These are phyloP conservation scores for Paxillus ammoniavirescens DNA, from an alignment of 768 basidiomycete genomes.

Conservation along the genomic window DNA sequence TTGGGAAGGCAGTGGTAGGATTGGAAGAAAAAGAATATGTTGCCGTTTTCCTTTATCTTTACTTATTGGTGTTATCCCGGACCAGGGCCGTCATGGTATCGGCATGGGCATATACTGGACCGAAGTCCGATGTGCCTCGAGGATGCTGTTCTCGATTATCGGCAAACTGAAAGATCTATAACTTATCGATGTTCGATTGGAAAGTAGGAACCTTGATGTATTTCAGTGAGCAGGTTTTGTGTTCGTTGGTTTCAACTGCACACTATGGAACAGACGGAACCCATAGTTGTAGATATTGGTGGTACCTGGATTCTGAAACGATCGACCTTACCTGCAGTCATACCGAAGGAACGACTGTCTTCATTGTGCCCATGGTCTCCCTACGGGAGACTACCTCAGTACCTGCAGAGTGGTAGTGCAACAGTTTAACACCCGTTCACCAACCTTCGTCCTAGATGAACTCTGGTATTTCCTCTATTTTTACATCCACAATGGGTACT, in stretches of 20 bases:
- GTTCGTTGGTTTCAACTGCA: too few species aligned
- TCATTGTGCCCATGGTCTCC: too few species aligned
- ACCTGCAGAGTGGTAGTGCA: background rate
- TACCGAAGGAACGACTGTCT: too few species aligned
- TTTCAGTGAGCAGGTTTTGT: too few species aligned
- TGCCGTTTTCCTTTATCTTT: background rate
- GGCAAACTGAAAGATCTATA: background rate
- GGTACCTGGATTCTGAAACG: too few species aligned
- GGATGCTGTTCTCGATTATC: background rate
- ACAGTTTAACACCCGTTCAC: background rate
- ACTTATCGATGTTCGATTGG: too few species aligned
- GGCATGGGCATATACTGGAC: background rate
- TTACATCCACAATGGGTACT: slow-evolving; percentile 5
- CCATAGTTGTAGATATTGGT: too few species aligned
- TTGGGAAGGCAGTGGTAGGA: background rate
- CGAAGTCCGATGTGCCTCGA: background rate
- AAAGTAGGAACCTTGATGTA: background rate
- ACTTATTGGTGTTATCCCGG: background rate
- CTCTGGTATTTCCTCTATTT: background rate
- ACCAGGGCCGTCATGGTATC: background rate
- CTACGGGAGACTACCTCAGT: background rate
- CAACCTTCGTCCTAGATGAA: background rate
- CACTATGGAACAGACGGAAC: too few species aligned
- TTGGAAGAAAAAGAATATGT: background rate
- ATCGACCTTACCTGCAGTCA: too few species aligned